Conservation (phyloP, 2,329 filamentous ascomycete genomes). For the Phoma herbarum region DNA sequence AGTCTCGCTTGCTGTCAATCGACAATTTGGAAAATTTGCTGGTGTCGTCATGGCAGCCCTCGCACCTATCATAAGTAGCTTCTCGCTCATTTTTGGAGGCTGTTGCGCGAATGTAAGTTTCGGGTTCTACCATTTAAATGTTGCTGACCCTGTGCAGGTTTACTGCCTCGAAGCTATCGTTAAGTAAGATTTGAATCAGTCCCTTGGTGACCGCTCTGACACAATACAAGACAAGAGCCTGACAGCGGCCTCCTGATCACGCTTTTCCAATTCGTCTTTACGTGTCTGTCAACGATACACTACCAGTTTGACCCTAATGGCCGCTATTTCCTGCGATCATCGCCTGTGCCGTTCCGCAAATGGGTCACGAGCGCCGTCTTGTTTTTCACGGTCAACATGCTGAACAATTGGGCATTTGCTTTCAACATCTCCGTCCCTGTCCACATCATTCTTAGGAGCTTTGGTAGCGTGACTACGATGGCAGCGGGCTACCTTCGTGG, state of each 20-base stretch:
- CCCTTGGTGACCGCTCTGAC: constrained; percentile 21
- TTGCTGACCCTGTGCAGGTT: constrained; percentile 65
- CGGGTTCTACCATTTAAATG: background rate
- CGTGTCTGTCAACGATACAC: constrained; percentile 67
- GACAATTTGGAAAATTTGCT: background rate
- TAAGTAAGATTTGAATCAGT: constrained; percentile 70
- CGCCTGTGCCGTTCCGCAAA: constrained; percentile 81
- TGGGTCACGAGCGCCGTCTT: constrained; percentile 90
- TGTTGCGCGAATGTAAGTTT: constrained; percentile 86
- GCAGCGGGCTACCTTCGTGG: constrained; percentile 86
- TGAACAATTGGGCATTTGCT: constrained; percentile 98
- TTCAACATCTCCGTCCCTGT: constrained; percentile 96
- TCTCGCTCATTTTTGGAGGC: constrained; percentile 90
- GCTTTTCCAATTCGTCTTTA: constrained; percentile 63
- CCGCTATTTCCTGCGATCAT: constrained; percentile 77
- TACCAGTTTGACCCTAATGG: constrained; percentile 61
- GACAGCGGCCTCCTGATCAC: constrained; percentile 77
- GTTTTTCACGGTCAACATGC: constrained; percentile 91
- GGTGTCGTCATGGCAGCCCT: constrained; percentile 43
- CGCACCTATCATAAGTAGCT: constrained; percentile 63
- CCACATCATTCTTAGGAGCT: constrained; percentile 95
- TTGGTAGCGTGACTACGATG: constrained; percentile 96
- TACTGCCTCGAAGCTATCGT: constrained; percentile 95
- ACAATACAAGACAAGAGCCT: constrained; percentile 73
- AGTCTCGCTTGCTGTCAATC: background rate